Percentiles rank a stretch among this genome's conserved stretches.
Conservation (phyloP, 1,139 yeast species). For the Protomyces arabidopsidicola region DNA sequence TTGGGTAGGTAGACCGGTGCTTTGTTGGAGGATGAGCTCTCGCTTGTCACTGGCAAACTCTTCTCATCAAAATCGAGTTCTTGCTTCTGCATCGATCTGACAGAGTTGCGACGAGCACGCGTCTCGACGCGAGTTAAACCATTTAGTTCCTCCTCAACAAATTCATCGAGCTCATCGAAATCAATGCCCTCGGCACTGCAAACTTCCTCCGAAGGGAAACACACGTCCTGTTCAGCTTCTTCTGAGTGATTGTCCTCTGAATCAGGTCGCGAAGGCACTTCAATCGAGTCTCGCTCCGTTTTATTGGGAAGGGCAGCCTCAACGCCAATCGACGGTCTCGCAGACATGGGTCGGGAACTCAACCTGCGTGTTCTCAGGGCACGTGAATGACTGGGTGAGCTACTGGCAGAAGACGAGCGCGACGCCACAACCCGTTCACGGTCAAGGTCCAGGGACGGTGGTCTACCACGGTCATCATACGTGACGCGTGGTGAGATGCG, state of each 20-base stretch:
- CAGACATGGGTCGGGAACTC: conserved; percentile 17
- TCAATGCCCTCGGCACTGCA: conserved; percentile 40
- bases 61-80: neutral
- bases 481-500: conserved; percentile 18
- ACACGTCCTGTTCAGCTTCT: conserved; percentile 94
- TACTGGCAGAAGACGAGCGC: neutral
- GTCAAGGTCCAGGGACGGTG: conserved; percentile 17
- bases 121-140: conserved; percentile 10
- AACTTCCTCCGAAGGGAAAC: conserved; percentile 77
- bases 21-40: conserved; percentile 22
- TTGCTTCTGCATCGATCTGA: neutral
- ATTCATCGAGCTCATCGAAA: conserved; percentile 42
- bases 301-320: conserved; percentile 1
- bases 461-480: conserved; percentile 10
- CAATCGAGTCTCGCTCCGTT: conserved; percentile 11
- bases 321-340: neutral
- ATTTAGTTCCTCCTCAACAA: conserved; percentile 35
- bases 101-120: conserved; percentile 6
- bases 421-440: neutral
- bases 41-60: conserved; percentile 12
- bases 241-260: conserved; percentile 22
- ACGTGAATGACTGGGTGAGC: conserved; percentile 4
- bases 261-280: conserved; percentile 23
- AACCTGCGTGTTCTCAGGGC: conserved; percentile 6
- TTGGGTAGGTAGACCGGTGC: conserved; percentile 1